phyloP scores from a whole-genome alignment of 768 basidiomycete genomes.

The Lactarius quietus region DNA sequence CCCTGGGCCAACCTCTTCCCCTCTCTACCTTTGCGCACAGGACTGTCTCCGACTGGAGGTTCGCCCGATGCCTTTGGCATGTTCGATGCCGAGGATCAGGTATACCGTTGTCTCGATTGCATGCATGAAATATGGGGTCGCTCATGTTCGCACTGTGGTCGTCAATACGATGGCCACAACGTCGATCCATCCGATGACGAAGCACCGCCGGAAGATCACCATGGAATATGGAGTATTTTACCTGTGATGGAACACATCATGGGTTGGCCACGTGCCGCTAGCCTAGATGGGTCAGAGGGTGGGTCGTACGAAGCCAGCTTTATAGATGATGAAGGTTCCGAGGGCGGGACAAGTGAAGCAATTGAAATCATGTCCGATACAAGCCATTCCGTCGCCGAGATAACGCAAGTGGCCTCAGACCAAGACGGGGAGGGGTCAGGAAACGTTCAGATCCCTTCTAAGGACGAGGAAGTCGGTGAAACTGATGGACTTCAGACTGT shows the following conservation, averaged over 20 bases:
- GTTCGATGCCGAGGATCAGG: constrained; percentile 71
- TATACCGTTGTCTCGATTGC: constrained; percentile 74
- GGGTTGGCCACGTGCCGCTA: constrained; percentile 15
- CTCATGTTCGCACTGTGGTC: constrained; percentile 57
- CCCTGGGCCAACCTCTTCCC: constrained; percentile 66
- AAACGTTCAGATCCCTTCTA: background rate
- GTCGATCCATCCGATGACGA: constrained; percentile 21
- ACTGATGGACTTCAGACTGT: background rate
- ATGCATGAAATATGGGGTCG: constrained; percentile 77
- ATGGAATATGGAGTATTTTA: constrained; percentile 29
- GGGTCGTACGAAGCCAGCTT: constrained; percentile 49
- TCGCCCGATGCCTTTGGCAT: constrained; percentile 48
- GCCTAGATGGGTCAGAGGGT: constrained; percentile 18
- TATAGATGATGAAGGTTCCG: constrained; percentile 46
- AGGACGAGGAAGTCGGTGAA: background rate
- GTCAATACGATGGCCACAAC: constrained; percentile 55
- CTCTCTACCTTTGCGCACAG: constrained; percentile 29
- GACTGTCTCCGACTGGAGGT: constrained; percentile 27
- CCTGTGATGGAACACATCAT: constrained; percentile 17
- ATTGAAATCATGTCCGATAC: constrained; percentile 18
- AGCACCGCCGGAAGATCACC: constrained; percentile 29
- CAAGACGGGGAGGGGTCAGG: background rate
- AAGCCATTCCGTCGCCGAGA: background rate
- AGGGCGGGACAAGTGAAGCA: background rate
- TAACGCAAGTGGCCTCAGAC: background rate